phyloP scores from a whole-genome alignment of 176 grass and related monocot genomes.

The Oryza officinalis region DNA sequence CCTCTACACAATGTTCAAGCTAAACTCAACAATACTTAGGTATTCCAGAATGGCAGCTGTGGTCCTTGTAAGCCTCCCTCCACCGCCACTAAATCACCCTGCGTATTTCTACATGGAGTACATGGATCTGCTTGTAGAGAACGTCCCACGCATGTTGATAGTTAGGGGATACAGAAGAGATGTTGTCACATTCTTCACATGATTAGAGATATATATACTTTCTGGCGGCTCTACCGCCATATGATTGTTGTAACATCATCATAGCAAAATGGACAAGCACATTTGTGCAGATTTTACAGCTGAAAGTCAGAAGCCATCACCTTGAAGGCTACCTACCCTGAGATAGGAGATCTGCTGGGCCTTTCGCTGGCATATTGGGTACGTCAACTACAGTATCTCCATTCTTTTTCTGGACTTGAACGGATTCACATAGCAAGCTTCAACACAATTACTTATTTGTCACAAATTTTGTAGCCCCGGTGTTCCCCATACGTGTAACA shows the following conservation, averaged over 20 bases:
- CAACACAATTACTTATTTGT: constrained; percentile 2
- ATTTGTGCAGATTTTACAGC: constrained; percentile 32
- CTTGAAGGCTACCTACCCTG: constrained; percentile 28
- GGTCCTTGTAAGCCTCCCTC: constrained; percentile 94
- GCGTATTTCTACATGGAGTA: constrained; percentile 99
- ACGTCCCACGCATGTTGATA: constrained; percentile 93
- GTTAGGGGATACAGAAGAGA: constrained; percentile 96
- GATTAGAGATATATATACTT: constrained; percentile 42
- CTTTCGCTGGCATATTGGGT: constrained; percentile 25
- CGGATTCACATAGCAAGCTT: constrained; percentile 29
- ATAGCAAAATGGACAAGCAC: constrained; percentile 36
- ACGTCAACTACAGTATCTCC: constrained; percentile 27
- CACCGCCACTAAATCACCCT: constrained; percentile 78
- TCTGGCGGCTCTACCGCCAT: neutral
- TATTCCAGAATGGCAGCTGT: constrained; percentile 97
- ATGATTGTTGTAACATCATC: constrained; percentile 33
- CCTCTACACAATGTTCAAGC: constrained; percentile 86
- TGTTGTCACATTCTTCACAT: constrained; percentile 96
- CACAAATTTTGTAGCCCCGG: constrained; percentile 50
- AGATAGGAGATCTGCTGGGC: constrained; percentile 16
- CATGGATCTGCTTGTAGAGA: constrained; percentile 98
- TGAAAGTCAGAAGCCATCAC: constrained; percentile 36
- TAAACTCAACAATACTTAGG: constrained; percentile 91
- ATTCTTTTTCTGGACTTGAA: constrained; percentile 39
- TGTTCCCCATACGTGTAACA: constrained; percentile 14